phyloP scores from a whole-genome alignment of 1,284 basidiomycete species.

The Cutaneotrichosporon mucoides region DNA sequence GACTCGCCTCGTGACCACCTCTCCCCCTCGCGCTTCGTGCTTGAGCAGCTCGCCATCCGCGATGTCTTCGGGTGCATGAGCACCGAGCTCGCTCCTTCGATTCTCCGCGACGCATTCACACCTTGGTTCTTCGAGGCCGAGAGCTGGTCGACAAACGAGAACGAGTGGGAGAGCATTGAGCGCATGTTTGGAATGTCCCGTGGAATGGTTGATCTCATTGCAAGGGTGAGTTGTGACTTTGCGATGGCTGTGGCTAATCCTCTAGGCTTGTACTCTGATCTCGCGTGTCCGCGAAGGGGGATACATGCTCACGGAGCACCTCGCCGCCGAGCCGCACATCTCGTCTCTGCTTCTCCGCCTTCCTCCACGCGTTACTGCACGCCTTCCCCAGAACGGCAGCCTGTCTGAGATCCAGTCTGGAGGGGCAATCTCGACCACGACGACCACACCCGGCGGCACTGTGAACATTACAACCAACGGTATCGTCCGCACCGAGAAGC shows the following conservation, averaged over 20 bases:
- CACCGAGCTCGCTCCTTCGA: constrained; percentile 38
- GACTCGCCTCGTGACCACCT: constrained; percentile 33
- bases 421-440: not conserved
- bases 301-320: constrained; percentile 19
- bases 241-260: not conserved
- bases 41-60: constrained; percentile 45
- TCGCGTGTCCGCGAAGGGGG: constrained; percentile 22
- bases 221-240: constrained; percentile 27
- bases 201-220: constrained; percentile 43
- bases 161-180: constrained; percentile 45
- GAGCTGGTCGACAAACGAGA: constrained; percentile 31
- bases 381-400: constrained; percentile 13
- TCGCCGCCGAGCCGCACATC: constrained; percentile 12
- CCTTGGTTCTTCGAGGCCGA: constrained; percentile 47
- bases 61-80: constrained; percentile 48
- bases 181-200: constrained; percentile 45
- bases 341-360: constrained; percentile 17
- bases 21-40: constrained; percentile 39
- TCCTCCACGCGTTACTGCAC: constrained; percentile 16
- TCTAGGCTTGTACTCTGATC: constrained; percentile 33
- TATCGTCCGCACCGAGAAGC: constrained; percentile 12
- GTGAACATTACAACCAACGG: not conserved
- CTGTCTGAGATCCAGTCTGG: constrained; percentile 1
- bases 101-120: constrained; percentile 39
- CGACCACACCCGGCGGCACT: not conserved